Conservation (phyloP, 2,329 filamentous ascomycete genomes). For the Monilinia aucupariae region DNA sequence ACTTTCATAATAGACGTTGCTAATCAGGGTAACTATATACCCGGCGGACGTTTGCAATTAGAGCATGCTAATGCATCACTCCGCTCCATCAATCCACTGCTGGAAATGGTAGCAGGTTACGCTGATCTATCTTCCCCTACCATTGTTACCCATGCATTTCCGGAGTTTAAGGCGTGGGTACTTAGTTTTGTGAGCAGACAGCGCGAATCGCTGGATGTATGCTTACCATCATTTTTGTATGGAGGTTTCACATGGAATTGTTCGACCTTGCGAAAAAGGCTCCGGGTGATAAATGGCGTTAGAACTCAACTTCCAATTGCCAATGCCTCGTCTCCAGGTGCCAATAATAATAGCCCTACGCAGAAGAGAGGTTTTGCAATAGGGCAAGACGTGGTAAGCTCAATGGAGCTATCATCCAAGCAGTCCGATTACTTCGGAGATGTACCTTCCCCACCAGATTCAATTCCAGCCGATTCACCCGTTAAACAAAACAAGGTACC, state of each 20-base stretch:
- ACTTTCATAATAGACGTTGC: conserved; percentile 69
- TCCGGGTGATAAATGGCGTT: conserved; percentile 62
- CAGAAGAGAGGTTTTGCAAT: neutral
- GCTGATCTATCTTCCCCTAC: conserved; percentile 32
- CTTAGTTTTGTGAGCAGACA: conserved; percentile 50
- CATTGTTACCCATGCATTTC: conserved; percentile 44
- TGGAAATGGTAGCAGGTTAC: conserved; percentile 31
- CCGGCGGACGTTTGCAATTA: conserved; percentile 50
- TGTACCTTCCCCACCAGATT: conserved; percentile 11
- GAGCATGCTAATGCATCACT: conserved; percentile 66
- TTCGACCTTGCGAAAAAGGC: conserved; percentile 61
- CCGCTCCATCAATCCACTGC: conserved; percentile 39
- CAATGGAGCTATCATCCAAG: neutral
- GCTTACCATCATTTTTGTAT: conserved; percentile 52
- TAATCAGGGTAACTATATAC: conserved; percentile 49
- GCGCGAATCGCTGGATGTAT: conserved; percentile 48
- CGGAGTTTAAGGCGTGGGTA: conserved; percentile 65
- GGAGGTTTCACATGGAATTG: conserved; percentile 65
- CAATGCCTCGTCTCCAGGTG: neutral
- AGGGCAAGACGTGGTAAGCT: neutral
- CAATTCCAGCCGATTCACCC: neutral
- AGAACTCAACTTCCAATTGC: conserved; percentile 21
- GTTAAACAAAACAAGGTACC: neutral
- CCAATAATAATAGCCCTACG: neutral
- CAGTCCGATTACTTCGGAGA: conserved; percentile 31